Conservation (phyloP, 108 stramenopile species). For the Chaetoceros muelleri region DNA sequence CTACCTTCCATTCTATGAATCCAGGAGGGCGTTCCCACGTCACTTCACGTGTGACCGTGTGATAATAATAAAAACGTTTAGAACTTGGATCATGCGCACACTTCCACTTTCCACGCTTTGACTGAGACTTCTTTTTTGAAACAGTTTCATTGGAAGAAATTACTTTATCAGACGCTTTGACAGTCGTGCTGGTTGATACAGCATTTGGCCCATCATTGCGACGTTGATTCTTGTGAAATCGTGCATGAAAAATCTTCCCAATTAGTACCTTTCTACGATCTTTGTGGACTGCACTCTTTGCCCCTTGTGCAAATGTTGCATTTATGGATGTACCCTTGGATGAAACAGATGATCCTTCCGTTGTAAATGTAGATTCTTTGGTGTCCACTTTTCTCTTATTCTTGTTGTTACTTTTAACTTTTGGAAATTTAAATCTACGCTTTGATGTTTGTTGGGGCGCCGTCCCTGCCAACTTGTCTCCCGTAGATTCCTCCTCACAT, state of each 20-base stretch:
- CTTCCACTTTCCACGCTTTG: background rate
- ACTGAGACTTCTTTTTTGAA: background rate
- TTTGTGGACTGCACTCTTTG: background rate
- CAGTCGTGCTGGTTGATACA: too few species aligned
- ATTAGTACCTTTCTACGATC: background rate
- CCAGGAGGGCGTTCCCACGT: slow-evolving; percentile 40
- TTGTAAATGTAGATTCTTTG: background rate
- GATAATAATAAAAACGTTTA: slow-evolving; percentile 47
- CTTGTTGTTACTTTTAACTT: background rate
- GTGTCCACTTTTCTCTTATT: background rate
- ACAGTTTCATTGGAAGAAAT: too few species aligned
- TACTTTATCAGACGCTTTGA: too few species aligned
- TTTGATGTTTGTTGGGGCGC: background rate
- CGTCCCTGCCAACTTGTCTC: background rate
- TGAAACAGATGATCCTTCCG: background rate
- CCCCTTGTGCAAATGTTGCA: background rate
- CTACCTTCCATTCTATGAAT: background rate
- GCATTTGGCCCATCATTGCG: background rate
- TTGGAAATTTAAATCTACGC: background rate
- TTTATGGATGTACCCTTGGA: background rate
- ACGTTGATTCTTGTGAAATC: background rate
- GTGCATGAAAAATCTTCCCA: background rate
- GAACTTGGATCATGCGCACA: slow-evolving; percentile 20
- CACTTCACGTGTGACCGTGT: slow-evolving; percentile 39
- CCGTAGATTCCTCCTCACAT: background rate